Evolutionary conservation across 106 monocot species (phyloP), one percentile per base, ranked within the genome.

Genomic region (Hemerocallis citrina): DNA sequence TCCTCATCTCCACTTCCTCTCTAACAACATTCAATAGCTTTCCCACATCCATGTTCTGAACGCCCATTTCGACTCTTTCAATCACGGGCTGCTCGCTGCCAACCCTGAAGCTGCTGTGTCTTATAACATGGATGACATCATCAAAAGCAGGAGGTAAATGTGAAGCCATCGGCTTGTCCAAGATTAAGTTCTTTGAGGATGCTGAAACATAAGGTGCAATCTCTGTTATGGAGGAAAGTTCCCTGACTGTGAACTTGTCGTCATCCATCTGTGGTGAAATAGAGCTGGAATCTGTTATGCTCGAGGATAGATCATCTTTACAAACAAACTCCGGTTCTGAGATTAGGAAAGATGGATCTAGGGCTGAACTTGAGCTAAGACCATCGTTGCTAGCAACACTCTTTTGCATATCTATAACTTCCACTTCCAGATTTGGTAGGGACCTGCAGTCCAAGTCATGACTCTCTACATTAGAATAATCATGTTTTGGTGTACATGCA

Each of bases 81-180:
- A 67, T 63, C 12, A 54, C 60, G 6, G 73, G 69, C 73, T 81
- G 88, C 59, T 88, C 92, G 32, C 67, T 73, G 20, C 85, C 86
- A 37, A 90, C 83, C 1, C 90, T 80, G 63, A 86, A 96, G 57
- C 90, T 96, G 67, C 90, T 90, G 70, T 96, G 95, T 9, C 90
- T 69, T 58, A 96, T 96, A 3, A 96, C 90, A 57, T 84, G 95
- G 59, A 90, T 87, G 6, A 87, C 73, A 67, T 96, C 95, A 47
- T 83, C 81, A 70, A 84, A 83, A 38, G 80, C 80, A 2, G 86
- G 81, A 34, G 77, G 59, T 36, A 78, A 44, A 75, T 85, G 79
- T 55, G 68, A 20, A 34, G 74, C 52, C 25, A 34, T 20, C 17
- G 52, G 8, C 46, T 73, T 85, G 35, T 82, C 79, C 6, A 55